Base-by-base conservation (phyloP, 2,329 filamentous ascomycete species). In the Xylariaceae sp. region DNA sequence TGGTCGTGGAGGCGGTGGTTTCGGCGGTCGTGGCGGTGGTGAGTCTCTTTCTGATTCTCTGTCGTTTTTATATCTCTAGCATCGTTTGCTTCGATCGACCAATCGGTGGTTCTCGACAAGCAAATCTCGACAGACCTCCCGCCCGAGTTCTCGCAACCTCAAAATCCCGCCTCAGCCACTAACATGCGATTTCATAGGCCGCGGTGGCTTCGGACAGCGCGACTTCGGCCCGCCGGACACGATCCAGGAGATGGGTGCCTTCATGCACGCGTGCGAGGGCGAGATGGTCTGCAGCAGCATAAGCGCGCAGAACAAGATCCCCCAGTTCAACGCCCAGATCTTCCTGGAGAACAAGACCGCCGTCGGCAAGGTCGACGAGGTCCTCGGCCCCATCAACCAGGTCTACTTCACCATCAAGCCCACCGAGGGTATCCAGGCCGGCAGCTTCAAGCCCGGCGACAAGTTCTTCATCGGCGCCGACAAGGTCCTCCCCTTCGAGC, bases 331-430 rank as follows among this genome's bases (percentile, higher is more conserved):
- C 81, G 94, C 94, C 63, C 92, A 92, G 68, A 96, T 99, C 76
- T 99, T 94, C 80, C 88, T 97, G 71, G 93, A 97, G 83, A 99
- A 97, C 82, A 99, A 97, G 83, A 89, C 88, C 72, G 82, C 89
- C 63, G 86, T 99, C 75, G 94, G 94, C 76, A 97, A 97, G 79
- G 89, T 99, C 73, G 94, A 99, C 79, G 94, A 99, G 80, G 89
- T 99, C 68, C 88, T 99, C 68, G 94, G 94, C 59, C 93, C 94
- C 65, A 90, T 99, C 77, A 97, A 96, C 82, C 89, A 97, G 77
- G 90, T 97, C 71, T 96, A 89, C 82, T 99, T 99, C 82, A 97
- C 93, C 71, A 89, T 99, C 77, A 97, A 97, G 80, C 92, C 93
- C 57, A 87, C 91, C 74, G 93, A 97, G 74, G 94, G 94, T 70